Percentiles rank a stretch among this genome's conserved stretches.
These are phyloP conservation scores for Oryza brachyantha DNA, from an alignment of 176 grass and related monocot species.

Conservation along the genomic window DNA sequence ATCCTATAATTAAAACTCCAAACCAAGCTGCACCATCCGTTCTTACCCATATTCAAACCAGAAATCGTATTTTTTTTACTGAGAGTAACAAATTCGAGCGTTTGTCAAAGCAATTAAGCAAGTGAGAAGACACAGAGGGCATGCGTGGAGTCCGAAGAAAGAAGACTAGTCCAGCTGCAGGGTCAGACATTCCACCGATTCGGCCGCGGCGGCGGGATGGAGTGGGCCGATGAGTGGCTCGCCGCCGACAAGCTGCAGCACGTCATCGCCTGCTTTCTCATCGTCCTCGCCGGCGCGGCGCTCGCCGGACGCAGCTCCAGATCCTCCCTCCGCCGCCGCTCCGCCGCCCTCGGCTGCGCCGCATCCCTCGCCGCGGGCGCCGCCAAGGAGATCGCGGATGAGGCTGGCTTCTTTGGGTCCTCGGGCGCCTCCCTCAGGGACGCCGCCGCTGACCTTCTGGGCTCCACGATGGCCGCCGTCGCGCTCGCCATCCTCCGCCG, in stretches of 20 bases:
- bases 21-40: too few species aligned
- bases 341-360: slow-evolving; percentile 46
- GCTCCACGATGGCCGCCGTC: slow-evolving; percentile 40
- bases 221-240: slow-evolving; percentile 76
- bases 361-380: slow-evolving; percentile 55
- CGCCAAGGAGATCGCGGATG: slow-evolving; percentile 76
- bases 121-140: too few species aligned
- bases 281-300: slow-evolving; percentile 43
- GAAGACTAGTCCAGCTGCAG: too few species aligned
- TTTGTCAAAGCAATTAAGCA: too few species aligned
- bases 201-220: slow-evolving; percentile 41
- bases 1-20: too few species aligned
- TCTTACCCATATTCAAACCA: too few species aligned
- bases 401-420: slow-evolving; percentile 65
- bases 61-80: too few species aligned
- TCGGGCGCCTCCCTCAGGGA: slow-evolving; percentile 76
- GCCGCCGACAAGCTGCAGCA: slow-evolving; percentile 74
- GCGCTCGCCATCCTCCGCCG: slow-evolving; percentile 18
- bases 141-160: too few species aligned
- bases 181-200: background rate
- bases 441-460: slow-evolving; percentile 62
- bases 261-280: slow-evolving; percentile 65
- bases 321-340: slow-evolving; percentile 42
- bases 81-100: too few species aligned
- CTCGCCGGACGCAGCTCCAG: slow-evolving; percentile 44